These are phyloP conservation scores for Phyllachora maydis DNA, from an alignment of 2,329 filamentous ascomycete genomes.

Conservation along the genomic window DNA sequence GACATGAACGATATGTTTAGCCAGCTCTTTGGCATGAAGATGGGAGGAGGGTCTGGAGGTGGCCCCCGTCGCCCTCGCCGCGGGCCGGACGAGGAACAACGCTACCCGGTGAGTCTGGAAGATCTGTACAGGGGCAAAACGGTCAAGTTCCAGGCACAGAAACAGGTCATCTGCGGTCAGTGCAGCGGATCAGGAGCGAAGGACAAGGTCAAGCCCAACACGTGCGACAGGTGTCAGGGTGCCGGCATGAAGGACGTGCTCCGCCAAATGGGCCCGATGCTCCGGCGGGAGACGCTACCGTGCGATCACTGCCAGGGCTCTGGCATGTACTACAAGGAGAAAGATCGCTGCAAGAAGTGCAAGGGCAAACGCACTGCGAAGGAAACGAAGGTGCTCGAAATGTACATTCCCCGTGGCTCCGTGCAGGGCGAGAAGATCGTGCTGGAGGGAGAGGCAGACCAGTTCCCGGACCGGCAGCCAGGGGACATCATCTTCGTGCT, in stretches of 20 bases:
- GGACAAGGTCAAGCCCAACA: conserved; percentile 68
- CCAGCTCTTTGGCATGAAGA: conserved; percentile 75
- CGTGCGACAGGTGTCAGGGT: conserved; percentile 72
- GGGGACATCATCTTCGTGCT: conserved; percentile 88
- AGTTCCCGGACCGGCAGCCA: conserved; percentile 70
- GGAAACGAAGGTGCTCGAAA: conserved; percentile 84
- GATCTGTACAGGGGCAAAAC: conserved; percentile 98
- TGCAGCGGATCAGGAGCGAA: conserved; percentile 86
- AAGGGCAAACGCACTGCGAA: conserved; percentile 76
- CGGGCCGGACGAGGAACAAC: conserved; percentile 69
- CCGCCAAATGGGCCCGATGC: conserved; percentile 66
- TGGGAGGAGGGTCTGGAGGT: conserved; percentile 20
- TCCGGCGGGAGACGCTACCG: conserved; percentile 59
- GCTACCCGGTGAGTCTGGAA: conserved; percentile 79
- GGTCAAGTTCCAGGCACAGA: conserved; percentile 87
- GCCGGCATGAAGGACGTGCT: conserved; percentile 57
- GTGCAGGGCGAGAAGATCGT: conserved; percentile 78
- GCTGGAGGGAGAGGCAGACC: conserved; percentile 84
- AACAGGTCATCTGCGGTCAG: conserved; percentile 70
- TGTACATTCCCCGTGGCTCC: conserved; percentile 82
- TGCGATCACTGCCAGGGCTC: conserved; percentile 72
- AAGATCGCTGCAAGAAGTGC: conserved; percentile 98
- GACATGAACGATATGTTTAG: conserved; percentile 85
- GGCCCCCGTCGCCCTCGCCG: conserved; percentile 42
- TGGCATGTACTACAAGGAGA: conserved; percentile 81